Percentiles rank a stretch among this genome's conserved stretches.
phyloP scores from a whole-genome alignment of 495 filamentous ascomycete species.

The Neurospora sp. region DNA sequence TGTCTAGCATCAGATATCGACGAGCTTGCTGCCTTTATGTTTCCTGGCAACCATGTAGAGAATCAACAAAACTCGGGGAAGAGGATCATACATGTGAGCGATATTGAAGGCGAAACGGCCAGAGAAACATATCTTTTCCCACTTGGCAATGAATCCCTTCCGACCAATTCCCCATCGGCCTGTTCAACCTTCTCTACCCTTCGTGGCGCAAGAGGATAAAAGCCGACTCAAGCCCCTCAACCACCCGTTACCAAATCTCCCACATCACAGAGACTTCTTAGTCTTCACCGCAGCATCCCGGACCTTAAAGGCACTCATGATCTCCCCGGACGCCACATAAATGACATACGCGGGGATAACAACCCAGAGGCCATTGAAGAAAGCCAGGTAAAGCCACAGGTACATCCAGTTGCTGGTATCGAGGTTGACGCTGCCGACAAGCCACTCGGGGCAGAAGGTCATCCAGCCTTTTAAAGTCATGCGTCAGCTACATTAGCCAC shows the following conservation, averaged over 20 bases:
- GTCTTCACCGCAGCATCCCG: conserved; percentile 14
- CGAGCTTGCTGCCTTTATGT: background rate
- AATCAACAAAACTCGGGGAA: background rate
- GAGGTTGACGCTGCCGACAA: conserved; percentile 65
- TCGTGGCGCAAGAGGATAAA: background rate
- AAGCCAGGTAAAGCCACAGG: conserved; percentile 76
- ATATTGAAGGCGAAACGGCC: background rate
- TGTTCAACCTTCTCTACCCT: background rate
- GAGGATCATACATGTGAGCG: background rate
- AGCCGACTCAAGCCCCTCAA: background rate
- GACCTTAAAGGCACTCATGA: conserved; percentile 44
- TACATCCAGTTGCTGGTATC: conserved; percentile 80
- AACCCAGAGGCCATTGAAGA: conserved; percentile 92
- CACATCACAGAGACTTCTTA: conserved; percentile 12
- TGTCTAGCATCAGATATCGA: background rate
- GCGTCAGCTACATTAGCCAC: background rate
- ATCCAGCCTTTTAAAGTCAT: conserved; percentile 54
- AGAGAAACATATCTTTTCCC: background rate
- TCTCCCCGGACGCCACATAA: conserved; percentile 52
- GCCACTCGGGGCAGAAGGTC: conserved; percentile 94
- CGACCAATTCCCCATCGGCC: background rate
- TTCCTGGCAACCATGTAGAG: background rate
- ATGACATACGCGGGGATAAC: conserved; percentile 68
- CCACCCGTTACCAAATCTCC: background rate
- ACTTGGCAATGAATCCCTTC: background rate